phyloP scores from a whole-genome alignment of 2,329 filamentous ascomycete species.

The Aspergillus japonicus region DNA sequence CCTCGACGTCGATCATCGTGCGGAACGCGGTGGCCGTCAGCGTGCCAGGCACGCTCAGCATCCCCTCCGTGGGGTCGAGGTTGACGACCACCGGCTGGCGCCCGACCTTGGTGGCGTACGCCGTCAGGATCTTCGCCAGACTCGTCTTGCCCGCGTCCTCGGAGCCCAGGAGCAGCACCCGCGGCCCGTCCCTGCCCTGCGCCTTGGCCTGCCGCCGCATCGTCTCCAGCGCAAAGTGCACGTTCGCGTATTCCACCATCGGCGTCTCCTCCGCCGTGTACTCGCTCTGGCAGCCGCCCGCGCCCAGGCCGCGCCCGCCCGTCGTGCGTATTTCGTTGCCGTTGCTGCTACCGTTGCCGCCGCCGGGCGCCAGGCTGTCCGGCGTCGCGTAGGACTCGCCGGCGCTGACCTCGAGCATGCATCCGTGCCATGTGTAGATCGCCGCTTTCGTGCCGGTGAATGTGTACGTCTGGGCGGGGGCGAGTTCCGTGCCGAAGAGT shows the following conservation, averaged over 20 bases:
- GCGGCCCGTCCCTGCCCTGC: slow-evolving; percentile 60
- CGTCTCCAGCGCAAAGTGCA: slow-evolving; percentile 81
- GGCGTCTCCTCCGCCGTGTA: slow-evolving; percentile 77
- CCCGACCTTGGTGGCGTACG: slow-evolving; percentile 73
- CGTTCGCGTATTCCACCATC: slow-evolving; percentile 75
- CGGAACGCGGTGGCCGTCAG: slow-evolving; percentile 84
- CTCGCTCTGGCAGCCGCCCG: slow-evolving; percentile 66
- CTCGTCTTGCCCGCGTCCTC: slow-evolving; percentile 81
- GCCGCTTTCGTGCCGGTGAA: slow-evolving; percentile 82
- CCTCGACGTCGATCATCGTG: slow-evolving; percentile 81
- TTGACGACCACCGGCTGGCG: slow-evolving; percentile 80
- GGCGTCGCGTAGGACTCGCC: slow-evolving; percentile 48
- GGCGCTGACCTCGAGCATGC: slow-evolving; percentile 74
- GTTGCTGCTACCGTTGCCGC: slow-evolving; percentile 19
- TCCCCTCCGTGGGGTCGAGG: slow-evolving; percentile 75
- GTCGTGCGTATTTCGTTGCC: slow-evolving; percentile 18
- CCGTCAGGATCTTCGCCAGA: slow-evolving; percentile 71
- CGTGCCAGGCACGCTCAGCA: slow-evolving; percentile 75
- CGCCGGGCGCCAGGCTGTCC: slow-evolving; percentile 30
- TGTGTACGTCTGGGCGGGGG: slow-evolving; percentile 72
- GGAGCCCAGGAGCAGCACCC: slow-evolving; percentile 81
- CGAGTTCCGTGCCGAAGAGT: slow-evolving; percentile 92
- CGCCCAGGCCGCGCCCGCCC: slow-evolving; percentile 31
- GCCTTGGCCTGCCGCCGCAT: slow-evolving; percentile 63
- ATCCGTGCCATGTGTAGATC: slow-evolving; percentile 90